These are phyloP conservation scores for Tetrapisispora nanseiensis DNA, from an alignment of 805 yeast genomes.

Conservation along the genomic window DNA sequence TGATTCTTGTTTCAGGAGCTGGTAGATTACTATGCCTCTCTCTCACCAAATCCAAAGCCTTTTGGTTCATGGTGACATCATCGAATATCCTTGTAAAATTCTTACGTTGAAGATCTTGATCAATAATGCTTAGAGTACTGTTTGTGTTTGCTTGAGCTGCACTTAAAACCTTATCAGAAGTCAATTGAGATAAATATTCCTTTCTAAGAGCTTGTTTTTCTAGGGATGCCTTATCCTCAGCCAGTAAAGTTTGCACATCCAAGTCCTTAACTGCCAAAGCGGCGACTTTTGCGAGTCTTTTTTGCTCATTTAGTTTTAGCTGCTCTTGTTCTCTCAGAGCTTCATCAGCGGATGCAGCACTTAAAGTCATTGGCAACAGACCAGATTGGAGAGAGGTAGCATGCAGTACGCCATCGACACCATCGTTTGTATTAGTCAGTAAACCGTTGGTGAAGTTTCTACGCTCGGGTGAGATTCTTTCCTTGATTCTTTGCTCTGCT, in stretches of 20 bases:
- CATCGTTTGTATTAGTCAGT: conserved; percentile 14
- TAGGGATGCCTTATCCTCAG: conserved; percentile 1
- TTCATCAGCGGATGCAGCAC: neutral
- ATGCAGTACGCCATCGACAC: neutral
- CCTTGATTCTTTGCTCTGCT: conserved; percentile 22
- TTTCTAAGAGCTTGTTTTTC: conserved; percentile 11
- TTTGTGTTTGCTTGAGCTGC: conserved; percentile 46
- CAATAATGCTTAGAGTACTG: conserved; percentile 32
- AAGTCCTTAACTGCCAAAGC: conserved; percentile 32
- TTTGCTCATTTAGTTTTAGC: conserved; percentile 5
- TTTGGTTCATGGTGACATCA: conserved; percentile 53
- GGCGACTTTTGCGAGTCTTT: conserved; percentile 33
- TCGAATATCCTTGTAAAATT: conserved; percentile 9
- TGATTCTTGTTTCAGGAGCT: conserved; percentile 39
- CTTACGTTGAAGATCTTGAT: conserved; percentile 27
- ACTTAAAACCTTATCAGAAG: conserved; percentile 35
- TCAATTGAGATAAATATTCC: conserved; percentile 22
- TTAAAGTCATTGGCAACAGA: neutral
- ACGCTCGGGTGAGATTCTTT: conserved; percentile 15
- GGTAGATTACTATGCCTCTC: conserved; percentile 42
- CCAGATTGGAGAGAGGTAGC: neutral
- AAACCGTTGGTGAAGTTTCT: conserved; percentile 15
- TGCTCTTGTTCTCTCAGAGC: neutral
- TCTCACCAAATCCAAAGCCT: conserved; percentile 72
- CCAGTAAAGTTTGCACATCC: conserved; percentile 27